Evolutionary conservation across 2,329 filamentous ascomycete genomes (phyloP), one percentile per base, ranked within the genome.

Genomic region (Fusarium camptoceras): DNA sequence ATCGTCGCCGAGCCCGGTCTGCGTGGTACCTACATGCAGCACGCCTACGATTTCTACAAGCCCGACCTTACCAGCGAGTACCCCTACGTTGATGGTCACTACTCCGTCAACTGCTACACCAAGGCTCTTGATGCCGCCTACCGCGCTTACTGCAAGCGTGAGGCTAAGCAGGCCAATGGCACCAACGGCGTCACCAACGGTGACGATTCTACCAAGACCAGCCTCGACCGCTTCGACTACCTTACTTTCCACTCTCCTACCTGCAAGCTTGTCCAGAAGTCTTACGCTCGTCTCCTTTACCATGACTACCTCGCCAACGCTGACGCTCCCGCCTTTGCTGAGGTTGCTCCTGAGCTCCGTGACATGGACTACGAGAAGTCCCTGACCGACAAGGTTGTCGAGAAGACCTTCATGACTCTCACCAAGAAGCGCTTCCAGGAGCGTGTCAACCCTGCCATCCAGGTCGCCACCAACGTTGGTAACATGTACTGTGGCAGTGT

Each of bases 11-110:
- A 95, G 83, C 89, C 92, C 54, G 93, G 93, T 78, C 88, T 94
- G 78, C 90, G 92, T 77, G 92, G 91, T 78, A 90, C 86, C 76
- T 94, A 93, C 85, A 91, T 94, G 89, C 86, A 90, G 81, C 92
- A 95, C 83, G 91, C 90, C 75, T 96, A 95, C 82, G 92, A 95
- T 81, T 95, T 95, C 81, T 95, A 94, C 89, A 95, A 95, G 89
- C 92, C 92, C 76, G 92, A 95, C 81, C 85, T 95, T 73, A 92
- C 92, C 77, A 93, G 91, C 87, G 92, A 95, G 83, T 95, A 95
- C 84, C 92, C 92, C 70, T 90, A 93, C 77, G 92, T 95, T 62
- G 92, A 95, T 76, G 92, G 92, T 66, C 92, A 94, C 81, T 94
- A 90, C 86, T 95, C 92, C 50, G 81, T 94, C 79, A 91, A 85